These are phyloP conservation scores for Backusella luteola DNA, from an alignment of 192 early-diverging fungal genomes.

Conservation along the genomic window DNA sequence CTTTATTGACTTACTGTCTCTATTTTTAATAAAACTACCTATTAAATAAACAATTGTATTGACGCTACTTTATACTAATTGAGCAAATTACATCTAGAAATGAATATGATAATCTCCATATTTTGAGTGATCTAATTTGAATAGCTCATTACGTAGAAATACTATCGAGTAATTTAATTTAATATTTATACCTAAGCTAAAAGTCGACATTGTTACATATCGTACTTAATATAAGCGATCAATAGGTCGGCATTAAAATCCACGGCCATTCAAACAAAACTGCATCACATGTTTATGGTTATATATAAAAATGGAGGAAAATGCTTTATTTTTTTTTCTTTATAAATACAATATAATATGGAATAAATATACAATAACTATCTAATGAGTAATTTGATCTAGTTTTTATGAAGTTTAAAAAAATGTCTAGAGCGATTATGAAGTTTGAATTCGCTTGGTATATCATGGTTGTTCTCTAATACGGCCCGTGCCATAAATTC, in stretches of 20 bases:
- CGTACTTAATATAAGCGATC: no score
- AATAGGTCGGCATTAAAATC: not conserved
- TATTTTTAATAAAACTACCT: not conserved
- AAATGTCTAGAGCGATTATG: not conserved
- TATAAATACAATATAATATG: not conserved
- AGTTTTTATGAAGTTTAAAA: not conserved
- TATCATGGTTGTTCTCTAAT: conserved; percentile 48
- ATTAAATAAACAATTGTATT: not conserved
- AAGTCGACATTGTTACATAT: no score
- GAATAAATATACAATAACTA: not conserved
- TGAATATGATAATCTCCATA: not conserved
- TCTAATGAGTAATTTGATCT: not conserved
- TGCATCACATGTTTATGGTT: not conserved
- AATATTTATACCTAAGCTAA: no score
- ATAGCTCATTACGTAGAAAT: no score
- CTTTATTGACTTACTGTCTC: not conserved
- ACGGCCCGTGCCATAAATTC: conserved; percentile 80
- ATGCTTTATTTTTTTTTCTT: not conserved
- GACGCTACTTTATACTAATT: not conserved
- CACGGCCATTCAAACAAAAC: not conserved
- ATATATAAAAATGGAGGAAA: not conserved
- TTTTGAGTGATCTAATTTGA: not conserved
- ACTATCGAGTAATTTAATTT: no score
- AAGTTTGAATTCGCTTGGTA: conserved; percentile 28
- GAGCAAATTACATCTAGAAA: not conserved